phyloP scores from a whole-genome alignment of 768 basidiomycete genomes.

The Pleurotus ostreatus region DNA sequence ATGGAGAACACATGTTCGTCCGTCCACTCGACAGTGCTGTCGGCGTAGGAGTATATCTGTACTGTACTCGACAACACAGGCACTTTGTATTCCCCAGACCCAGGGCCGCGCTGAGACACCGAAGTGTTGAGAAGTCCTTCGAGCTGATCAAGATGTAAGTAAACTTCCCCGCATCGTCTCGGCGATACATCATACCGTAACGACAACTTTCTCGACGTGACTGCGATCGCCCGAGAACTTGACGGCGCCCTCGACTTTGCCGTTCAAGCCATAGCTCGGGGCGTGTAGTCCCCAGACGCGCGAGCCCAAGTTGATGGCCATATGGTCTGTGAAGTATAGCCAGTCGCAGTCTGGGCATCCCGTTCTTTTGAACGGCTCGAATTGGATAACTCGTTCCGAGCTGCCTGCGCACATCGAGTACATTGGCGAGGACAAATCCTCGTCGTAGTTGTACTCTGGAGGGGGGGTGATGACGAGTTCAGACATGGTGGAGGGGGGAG shows the following conservation, averaged over 20 bases:
- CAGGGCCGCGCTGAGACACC: conserved; percentile 23
- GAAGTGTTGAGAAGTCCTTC: conserved; percentile 31
- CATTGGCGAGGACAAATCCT: conserved; percentile 7
- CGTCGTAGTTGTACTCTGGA: conserved; percentile 5
- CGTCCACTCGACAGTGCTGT: conserved; percentile 16
- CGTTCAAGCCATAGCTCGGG: conserved; percentile 40
- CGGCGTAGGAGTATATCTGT: conserved; percentile 21
- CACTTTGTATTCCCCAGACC: conserved; percentile 20
- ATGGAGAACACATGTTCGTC: conserved; percentile 32
- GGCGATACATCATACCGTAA: conserved; percentile 25
- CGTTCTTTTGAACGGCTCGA: conserved; percentile 20
- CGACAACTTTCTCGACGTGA: conserved; percentile 32
- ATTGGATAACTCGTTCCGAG: conserved; percentile 32
- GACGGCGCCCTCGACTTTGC: conserved; percentile 34
- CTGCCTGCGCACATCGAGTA: conserved; percentile 25
- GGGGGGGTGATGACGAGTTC: conserved; percentile 3
- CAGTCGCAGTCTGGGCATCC: conserved; percentile 26
- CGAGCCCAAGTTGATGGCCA: conserved; percentile 36
- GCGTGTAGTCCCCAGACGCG: conserved; percentile 31
- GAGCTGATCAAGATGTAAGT: conserved; percentile 23
- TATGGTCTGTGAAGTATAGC: conserved; percentile 33
- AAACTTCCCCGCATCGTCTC: not conserved
- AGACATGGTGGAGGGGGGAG: not conserved
- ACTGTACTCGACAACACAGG: conserved; percentile 23
- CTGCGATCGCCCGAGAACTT: conserved; percentile 28